Percentiles rank a stretch among this genome's conserved stretches.
These are phyloP conservation scores for Cyberlindnera mycetangii DNA, from an alignment of 805 yeast species.

Conservation along the genomic window DNA sequence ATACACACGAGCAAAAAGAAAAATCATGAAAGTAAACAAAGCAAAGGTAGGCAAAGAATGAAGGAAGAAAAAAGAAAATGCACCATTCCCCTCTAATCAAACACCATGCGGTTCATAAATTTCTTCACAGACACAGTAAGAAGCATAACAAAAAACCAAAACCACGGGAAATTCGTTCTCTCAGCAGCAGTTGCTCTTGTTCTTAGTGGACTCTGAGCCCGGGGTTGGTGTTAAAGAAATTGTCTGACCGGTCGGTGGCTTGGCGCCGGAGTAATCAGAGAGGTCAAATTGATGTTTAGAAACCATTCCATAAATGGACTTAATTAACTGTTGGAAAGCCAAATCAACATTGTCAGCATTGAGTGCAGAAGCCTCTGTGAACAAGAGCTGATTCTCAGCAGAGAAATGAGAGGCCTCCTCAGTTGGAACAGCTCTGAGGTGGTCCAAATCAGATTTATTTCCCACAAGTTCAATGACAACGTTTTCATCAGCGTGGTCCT, in stretches of 20 bases:
- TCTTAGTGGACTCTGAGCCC: constrained; percentile 62
- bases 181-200: constrained; percentile 63
- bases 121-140: not conserved
- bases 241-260: constrained; percentile 84
- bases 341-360: constrained; percentile 92
- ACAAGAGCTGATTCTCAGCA: constrained; percentile 83
- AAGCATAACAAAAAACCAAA: not conserved
- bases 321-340: constrained; percentile 89
- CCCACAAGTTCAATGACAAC: constrained; percentile 94
- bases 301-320: constrained; percentile 92
- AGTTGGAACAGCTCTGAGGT: constrained; percentile 93
- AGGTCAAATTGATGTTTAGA: constrained; percentile 89
- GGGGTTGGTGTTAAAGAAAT: constrained; percentile 93
- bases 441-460: constrained; percentile 87
- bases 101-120: not conserved
- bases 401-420: constrained; percentile 97
- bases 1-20: no score
- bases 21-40: not conserved
- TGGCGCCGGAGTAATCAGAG: constrained; percentile 62
- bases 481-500: constrained; percentile 90
- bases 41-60: not conserved
- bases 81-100: constrained; percentile 2
- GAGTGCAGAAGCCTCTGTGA: constrained; percentile 94
- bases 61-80: not conserved
- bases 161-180: not conserved